Base-by-base conservation (phyloP, 495 filamentous ascomycete species). In the Trichocladium antarcticum region DNA sequence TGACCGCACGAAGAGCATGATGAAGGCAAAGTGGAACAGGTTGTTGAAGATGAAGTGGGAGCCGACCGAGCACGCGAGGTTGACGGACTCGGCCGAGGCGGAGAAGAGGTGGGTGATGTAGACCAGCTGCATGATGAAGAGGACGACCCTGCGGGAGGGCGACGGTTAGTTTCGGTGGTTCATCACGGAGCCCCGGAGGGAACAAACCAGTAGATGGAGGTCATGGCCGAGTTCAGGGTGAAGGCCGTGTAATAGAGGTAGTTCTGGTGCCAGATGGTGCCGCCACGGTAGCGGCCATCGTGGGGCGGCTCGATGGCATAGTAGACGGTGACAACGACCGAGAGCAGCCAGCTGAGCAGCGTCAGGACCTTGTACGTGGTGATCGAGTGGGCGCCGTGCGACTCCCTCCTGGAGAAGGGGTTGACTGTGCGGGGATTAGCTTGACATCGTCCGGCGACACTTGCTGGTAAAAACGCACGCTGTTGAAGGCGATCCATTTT, bases 41-140 rank as follows among this genome's bases (percentile, higher is more conserved):
- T 93, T 94, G 72, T 83, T 82, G 57, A 85, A 49, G 60, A 92
- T 89, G 66, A 89, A 94, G 69, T 94, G 85, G 50, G 77, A 75
- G 50, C 84, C 87, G 11, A 90, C 80, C 37, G 83, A 76, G 52
- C 81, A 83, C 24, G 89, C 84, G n/a, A 77, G 69, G 34, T 76
- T 75, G 49, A 85, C 79, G 6, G 74, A 57, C 16, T 71, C 72
- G 19, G 70, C 58, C 46, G 83, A 74, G 47, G 71, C 70, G 24
- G 75, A 77, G 75, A 87, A 93, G 43, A 95, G 77, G 54, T 85
- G 78, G 61, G 73, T 79, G 54, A 85, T 66, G 62, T 93, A 95
- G 55, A 72, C 78, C 44, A 83, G 62, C 58, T 95, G 89, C 37
- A 83, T 70, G 49, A 89, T 58, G 57, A 84, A 84, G 46, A 93